A percentile compares a stretch with the other conserved stretches of the same genome.
phyloP scores from a whole-genome alignment of 2,329 filamentous ascomycete species.

The Chaetomiaceae sp. region DNA sequence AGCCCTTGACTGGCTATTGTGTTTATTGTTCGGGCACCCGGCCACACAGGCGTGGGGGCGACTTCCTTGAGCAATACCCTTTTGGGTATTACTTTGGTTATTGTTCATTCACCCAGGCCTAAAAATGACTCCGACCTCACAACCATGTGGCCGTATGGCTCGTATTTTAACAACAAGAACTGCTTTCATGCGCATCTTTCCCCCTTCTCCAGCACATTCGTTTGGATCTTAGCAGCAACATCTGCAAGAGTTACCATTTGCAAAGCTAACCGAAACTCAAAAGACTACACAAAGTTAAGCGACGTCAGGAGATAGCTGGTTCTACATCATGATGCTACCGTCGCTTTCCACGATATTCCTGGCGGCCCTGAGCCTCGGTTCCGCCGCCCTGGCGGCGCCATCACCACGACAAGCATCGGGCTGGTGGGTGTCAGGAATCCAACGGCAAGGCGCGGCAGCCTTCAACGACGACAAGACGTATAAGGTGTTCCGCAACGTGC shows the following conservation, averaged over 20 bases:
- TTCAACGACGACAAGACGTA: slow-evolving; percentile 55
- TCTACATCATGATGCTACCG: slow-evolving; percentile 40
- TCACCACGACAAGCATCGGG: slow-evolving; percentile 32
- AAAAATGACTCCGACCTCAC: not conserved
- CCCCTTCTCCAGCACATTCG: not conserved
- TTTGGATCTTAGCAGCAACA: not conserved
- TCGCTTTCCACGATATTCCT: slow-evolving; percentile 39
- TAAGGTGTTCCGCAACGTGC: slow-evolving; percentile 72
- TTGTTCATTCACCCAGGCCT: not conserved
- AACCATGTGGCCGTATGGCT: not conserved
- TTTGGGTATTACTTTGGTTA: not conserved
- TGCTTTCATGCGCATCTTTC: not conserved
- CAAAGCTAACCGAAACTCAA: slow-evolving; percentile 10
- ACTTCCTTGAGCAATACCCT: not conserved
- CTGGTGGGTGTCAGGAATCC: slow-evolving; percentile 70
- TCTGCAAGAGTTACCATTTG: not conserved
- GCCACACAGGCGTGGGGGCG: not conserved
- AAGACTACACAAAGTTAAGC: slow-evolving; percentile 10
- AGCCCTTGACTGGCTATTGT: no score
- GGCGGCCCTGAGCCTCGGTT: slow-evolving; percentile 40
- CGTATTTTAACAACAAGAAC: not conserved
- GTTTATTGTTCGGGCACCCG: not conserved
- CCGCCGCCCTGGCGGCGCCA: slow-evolving; percentile 32
- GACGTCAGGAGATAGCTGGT: slow-evolving; percentile 30
- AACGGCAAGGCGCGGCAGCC: slow-evolving; percentile 63